Percentiles rank a stretch among this genome's conserved stretches.
phyloP scores from a whole-genome alignment of 1,284 basidiomycete genomes.

The Boletellus deceptivus region DNA sequence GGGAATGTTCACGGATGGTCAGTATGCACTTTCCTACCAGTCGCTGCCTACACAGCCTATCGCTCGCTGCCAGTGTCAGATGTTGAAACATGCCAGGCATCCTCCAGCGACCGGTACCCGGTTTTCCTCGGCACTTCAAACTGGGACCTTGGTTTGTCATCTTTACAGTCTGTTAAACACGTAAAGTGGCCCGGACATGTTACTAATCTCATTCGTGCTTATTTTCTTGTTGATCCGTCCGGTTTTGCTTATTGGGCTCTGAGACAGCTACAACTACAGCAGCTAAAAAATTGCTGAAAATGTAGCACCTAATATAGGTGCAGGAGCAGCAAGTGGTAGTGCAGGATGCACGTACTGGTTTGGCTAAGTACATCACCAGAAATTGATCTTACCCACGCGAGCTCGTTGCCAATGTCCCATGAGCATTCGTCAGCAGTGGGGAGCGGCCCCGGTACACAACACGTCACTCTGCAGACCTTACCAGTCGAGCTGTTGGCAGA shows the following conservation, averaged over 20 bases:
- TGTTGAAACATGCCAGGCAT: background rate
- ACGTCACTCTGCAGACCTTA: conserved; percentile 45
- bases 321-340: too few relatives aligned
- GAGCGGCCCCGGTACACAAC: background rate
- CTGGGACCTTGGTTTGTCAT: background rate
- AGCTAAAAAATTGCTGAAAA: too few relatives aligned
- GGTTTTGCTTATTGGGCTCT: background rate
- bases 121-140: background rate
- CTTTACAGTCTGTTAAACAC: background rate
- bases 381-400: background rate
- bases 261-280: too few relatives aligned
- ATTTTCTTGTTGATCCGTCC: background rate
- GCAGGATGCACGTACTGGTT: too few relatives aligned
- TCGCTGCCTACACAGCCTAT: background rate
- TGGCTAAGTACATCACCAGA: too few relatives aligned
- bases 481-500: conserved; percentile 75
- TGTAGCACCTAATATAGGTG: too few relatives aligned
- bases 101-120: background rate
- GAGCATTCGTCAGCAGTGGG: background rate
- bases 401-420: conserved; percentile 2
- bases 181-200: background rate
- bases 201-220: background rate
- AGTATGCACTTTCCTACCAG: conserved; percentile 36
- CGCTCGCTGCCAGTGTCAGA: conserved; percentile 45
- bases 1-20: conserved; percentile 46